Evolutionary conservation across 768 basidiomycete genomes (phyloP).

Genomic region (Termitomyces sp.): DNA sequence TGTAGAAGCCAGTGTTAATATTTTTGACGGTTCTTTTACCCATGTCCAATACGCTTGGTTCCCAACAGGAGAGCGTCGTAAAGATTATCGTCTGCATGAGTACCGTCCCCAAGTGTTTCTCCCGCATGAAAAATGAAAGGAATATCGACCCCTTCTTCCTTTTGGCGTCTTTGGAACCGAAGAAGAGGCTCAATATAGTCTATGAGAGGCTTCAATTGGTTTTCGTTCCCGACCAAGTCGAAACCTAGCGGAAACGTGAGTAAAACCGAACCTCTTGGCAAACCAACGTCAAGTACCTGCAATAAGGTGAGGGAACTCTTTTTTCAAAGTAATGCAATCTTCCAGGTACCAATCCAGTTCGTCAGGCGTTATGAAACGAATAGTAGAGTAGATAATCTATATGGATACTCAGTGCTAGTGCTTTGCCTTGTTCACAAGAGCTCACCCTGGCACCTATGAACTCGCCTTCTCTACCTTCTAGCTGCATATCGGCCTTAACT

Average conservation of each 20-base stretch:
- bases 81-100: conserved; percentile 60
- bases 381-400: conserved; percentile 68
- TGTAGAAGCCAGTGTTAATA: too few species aligned
- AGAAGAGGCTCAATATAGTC: conserved; percentile 59
- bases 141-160: conserved; percentile 53
- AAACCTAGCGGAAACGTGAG: conserved; percentile 42
- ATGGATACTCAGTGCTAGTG: not conserved
- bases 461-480: conserved; percentile 48
- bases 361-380: conserved; percentile 48
- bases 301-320: conserved; percentile 69
- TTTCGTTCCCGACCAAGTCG: conserved; percentile 77
- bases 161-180: conserved; percentile 49
- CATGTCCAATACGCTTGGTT: conserved; percentile 79
- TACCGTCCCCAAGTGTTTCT: conserved; percentile 76
- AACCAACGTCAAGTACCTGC: conserved; percentile 39
- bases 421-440: not conserved
- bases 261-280: not conserved
- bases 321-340: conserved; percentile 69
- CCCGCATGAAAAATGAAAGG: conserved; percentile 81
- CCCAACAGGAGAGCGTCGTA: conserved; percentile 77
- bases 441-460: conserved; percentile 63
- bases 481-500: conserved; percentile 44
- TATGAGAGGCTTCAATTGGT: conserved; percentile 49
- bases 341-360: conserved; percentile 63
- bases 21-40: conserved; percentile 31